A percentile compares a stretch with the other conserved stretches of the same genome.
phyloP scores from a whole-genome alignment of 768 basidiomycete genomes.

The Suillus spraguei region DNA sequence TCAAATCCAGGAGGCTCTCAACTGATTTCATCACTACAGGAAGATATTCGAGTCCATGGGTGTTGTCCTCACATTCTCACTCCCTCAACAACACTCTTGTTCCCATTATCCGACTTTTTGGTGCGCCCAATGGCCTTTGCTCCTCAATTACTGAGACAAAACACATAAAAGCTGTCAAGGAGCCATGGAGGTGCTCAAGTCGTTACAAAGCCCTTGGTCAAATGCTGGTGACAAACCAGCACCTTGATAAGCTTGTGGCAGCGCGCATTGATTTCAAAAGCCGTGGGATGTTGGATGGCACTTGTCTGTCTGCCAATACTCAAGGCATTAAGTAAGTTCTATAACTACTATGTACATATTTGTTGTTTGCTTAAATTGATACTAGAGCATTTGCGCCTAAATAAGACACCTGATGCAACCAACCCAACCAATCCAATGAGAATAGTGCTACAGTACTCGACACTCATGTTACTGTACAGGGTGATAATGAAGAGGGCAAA shows the following conservation, averaged over 20 bases:
- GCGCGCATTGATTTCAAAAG: conserved; percentile 19
- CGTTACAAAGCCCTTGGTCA: conserved; percentile 23
- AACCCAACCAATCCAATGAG: too few relatives aligned
- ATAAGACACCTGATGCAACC: background rate
- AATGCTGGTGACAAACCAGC: conserved; percentile 32
- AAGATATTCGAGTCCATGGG: background rate
- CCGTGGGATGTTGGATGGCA: background rate
- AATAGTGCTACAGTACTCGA: too few relatives aligned
- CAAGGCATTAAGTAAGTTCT: too few relatives aligned
- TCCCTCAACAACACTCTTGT: conserved; percentile 35
- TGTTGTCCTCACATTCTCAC: conserved; percentile 22
- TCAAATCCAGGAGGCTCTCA: too few relatives aligned
- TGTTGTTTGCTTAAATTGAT: background rate
- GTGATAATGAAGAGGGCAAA: background rate
- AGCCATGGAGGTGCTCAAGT: too few relatives aligned
- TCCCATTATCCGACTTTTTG: conserved; percentile 30
- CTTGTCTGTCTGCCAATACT: too few relatives aligned
- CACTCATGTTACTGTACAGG: too few relatives aligned
- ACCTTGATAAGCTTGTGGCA: conserved; percentile 30
- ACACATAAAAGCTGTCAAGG: too few relatives aligned
- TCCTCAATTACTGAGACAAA: too few relatives aligned
- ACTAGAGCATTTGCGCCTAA: background rate
- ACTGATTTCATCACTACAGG: too few relatives aligned
- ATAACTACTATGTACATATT: too few relatives aligned
- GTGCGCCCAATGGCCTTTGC: background rate